Base-by-base conservation (phyloP, 495 filamentous ascomycete genomes). In the Trichoderma erinaceum region DNA sequence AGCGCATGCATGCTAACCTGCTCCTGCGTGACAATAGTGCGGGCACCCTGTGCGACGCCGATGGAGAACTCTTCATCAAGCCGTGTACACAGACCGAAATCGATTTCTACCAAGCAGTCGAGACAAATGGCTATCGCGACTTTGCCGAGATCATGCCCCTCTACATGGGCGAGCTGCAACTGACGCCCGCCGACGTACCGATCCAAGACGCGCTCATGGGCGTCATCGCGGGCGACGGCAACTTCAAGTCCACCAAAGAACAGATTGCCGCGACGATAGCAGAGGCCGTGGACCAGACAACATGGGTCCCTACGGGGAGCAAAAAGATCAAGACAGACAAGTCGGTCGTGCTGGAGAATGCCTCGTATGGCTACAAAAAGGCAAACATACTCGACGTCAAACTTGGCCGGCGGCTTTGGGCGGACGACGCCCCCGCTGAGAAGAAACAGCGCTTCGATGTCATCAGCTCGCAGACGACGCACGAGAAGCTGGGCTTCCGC, bases 341-440 rank as follows among this genome's bases (percentile, higher is more conserved):
- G 48, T 92, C 91, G 5, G 90, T 99, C 48, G 92, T 96, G 41
- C 81, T 99, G 52, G 89, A 95, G 72, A 98, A 97, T 75, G 83
- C 93, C 1, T 89, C 93, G 12, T 82, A 86, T 65, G 91, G 91
- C 25, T 98, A 92, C 81, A 86, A 83, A 66, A 85, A 88, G 68
- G 91, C 96, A 16, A 97, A 97, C 73, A 92, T 98, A n/a, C 78
- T 99, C 68, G 95, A 99, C 73, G 84, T 96, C 69, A 99, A 99
- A 75, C 86, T 99, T 43, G 95, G 95, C 29, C 84, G 87, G 35
- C 85, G 89, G 65, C 78, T 99, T 25, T 98, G 92, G 90, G 93
- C 90, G 7, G 89, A 94, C 65, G 87, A 90, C 75, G 92, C 95
- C 56, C 85, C 86, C 23, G 77, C 81, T 48, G 86, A 90, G 64